These are phyloP conservation scores for Eimeria falciformis DNA, from an alignment of 169 alveolate species.

Conservation along the genomic window DNA sequence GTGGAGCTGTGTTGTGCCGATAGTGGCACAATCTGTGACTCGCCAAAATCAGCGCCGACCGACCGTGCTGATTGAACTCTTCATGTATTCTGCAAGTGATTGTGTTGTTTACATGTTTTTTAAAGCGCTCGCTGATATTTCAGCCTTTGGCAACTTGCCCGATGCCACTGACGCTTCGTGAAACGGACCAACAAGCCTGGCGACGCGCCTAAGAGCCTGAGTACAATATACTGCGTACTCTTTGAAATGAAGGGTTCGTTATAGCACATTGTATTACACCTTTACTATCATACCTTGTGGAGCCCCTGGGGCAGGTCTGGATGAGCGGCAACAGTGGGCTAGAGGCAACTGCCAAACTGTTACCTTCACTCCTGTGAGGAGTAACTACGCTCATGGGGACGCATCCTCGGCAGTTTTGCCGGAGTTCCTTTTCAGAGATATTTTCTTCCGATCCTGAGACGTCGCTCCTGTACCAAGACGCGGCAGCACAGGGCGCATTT, in stretches of 20 bases:
- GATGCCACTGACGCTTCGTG: no score
- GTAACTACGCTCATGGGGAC: slow-evolving; percentile 51
- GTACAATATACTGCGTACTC: not conserved
- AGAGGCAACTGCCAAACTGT: not conserved
- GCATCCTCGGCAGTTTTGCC: not conserved
- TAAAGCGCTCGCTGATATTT: no score
- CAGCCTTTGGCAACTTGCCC: not conserved
- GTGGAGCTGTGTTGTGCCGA: no score
- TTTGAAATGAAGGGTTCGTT: slow-evolving; percentile 6
- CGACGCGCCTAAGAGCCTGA: no score
- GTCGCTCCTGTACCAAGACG: no score
- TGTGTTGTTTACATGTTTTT: not conserved
- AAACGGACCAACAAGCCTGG: no score
- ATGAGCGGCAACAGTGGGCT: not conserved
- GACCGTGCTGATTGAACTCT: not conserved
- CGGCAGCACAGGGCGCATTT: no score
- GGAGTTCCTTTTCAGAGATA: not conserved
- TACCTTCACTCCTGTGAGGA: not conserved
- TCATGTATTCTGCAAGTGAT: not conserved
- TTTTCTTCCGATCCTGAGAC: no score
- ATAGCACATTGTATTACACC: not conserved
- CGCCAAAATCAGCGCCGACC: not conserved
- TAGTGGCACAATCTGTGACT: not conserved
- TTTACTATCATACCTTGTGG: not conserved
- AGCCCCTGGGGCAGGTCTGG: not conserved